These are phyloP conservation scores for Phytophthora multivora DNA, from an alignment of 352 stramenopile species.

Conservation along the genomic window DNA sequence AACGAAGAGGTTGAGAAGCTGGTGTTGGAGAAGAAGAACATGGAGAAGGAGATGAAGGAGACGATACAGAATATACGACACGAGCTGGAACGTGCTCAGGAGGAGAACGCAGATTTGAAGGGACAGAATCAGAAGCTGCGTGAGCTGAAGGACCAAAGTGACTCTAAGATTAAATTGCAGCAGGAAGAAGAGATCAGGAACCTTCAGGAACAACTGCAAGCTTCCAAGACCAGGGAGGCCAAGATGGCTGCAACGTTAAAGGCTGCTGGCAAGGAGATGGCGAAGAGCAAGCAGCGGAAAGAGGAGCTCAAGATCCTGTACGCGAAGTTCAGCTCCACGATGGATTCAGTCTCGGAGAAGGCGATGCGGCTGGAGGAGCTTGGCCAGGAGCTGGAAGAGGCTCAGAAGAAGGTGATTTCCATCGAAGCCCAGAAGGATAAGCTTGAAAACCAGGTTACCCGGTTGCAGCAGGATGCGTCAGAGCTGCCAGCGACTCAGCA, in stretches of 20 bases:
- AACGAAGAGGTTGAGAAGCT: slow-evolving; percentile 33
- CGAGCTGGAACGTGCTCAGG: slow-evolving; percentile 21
- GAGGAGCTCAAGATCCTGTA: slow-evolving; percentile 43
- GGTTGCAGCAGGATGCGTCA: slow-evolving; percentile 26
- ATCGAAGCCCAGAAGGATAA: slow-evolving; percentile 5
- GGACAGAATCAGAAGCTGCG: slow-evolving; percentile 37
- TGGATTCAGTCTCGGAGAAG: slow-evolving; percentile 42
- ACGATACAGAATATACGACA: slow-evolving; percentile 17
- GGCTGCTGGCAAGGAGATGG: slow-evolving; percentile 11
- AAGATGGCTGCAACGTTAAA: slow-evolving; percentile 12
- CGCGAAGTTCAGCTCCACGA: slow-evolving; percentile 36
- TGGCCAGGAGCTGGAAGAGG: slow-evolving; percentile 23
- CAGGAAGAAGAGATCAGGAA: slow-evolving; percentile 35
- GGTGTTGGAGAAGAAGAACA: slow-evolving; percentile 25
- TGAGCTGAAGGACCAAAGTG: slow-evolving; percentile 27
- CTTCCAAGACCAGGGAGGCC: slow-evolving; percentile 17
- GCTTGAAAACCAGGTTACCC: slow-evolving; percentile 31
- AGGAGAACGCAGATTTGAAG: slow-evolving; percentile 35
- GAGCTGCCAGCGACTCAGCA: slow-evolving; percentile 21
- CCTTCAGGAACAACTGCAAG: slow-evolving; percentile 37
- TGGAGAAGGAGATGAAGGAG: slow-evolving; percentile 24
- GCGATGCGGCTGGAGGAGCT: slow-evolving; percentile 50
- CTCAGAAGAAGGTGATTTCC: background rate
- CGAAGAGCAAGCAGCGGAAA: slow-evolving; percentile 28
- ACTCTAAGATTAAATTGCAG: background rate